Conservation (phyloP, 495 filamentous ascomycete genomes). For the Glarea lozoyensis region DNA sequence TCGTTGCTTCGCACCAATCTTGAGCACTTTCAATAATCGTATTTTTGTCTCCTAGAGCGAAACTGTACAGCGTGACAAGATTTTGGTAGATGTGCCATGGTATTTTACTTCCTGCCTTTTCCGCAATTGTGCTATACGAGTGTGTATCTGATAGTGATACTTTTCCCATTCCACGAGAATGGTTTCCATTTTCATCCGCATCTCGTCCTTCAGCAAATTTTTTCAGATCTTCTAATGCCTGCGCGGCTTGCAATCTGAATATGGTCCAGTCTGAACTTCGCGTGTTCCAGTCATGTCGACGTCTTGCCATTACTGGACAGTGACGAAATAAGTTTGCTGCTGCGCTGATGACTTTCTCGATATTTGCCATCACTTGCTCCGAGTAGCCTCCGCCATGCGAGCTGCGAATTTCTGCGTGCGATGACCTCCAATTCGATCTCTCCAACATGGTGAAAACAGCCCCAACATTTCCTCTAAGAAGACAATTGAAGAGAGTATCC, state of each 20-base stretch:
- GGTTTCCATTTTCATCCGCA: neutral
- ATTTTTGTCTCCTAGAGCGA: slow-evolving; percentile 58
- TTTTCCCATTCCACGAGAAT: slow-evolving; percentile 42
- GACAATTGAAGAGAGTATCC: slow-evolving; percentile 58
- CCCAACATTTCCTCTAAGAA: slow-evolving; percentile 61
- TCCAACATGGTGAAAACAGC: slow-evolving; percentile 55
- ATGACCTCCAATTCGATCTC: slow-evolving; percentile 65
- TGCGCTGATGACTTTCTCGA: slow-evolving; percentile 57
- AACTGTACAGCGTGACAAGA: slow-evolving; percentile 63
- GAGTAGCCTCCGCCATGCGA: slow-evolving; percentile 52
- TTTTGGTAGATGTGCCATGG: slow-evolving; percentile 82
- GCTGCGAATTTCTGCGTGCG: slow-evolving; percentile 45
- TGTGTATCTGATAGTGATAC: slow-evolving; percentile 20
- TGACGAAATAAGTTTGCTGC: slow-evolving; percentile 55
- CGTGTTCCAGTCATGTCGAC: slow-evolving; percentile 74
- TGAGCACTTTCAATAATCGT: slow-evolving; percentile 62
- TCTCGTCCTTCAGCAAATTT: slow-evolving; percentile 59
- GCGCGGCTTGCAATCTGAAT: slow-evolving; percentile 61
- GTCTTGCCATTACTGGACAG: slow-evolving; percentile 58
- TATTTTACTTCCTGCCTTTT: slow-evolving; percentile 70
- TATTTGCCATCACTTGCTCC: slow-evolving; percentile 61
- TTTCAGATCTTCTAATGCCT: slow-evolving; percentile 56
- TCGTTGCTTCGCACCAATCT: slow-evolving; percentile 81
- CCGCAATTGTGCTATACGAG: slow-evolving; percentile 51
- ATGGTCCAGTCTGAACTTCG: slow-evolving; percentile 65